phyloP scores from a whole-genome alignment of 768 basidiomycete genomes.

The Wakefieldia striispora region DNA sequence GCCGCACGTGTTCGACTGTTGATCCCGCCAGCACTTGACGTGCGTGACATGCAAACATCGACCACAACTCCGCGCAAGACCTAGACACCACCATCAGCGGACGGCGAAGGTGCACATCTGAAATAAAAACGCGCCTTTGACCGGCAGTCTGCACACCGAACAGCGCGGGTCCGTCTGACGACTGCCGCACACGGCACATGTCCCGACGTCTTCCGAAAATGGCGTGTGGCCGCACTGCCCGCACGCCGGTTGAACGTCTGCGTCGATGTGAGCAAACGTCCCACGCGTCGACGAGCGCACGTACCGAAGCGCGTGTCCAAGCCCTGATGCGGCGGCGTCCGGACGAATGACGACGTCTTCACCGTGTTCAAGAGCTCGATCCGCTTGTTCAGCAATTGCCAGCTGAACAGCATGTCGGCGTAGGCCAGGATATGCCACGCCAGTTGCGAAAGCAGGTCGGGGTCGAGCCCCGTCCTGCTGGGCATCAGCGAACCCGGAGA shows the following conservation, averaged over 20 bases:
- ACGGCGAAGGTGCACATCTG: neutral
- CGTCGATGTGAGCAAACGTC: neutral
- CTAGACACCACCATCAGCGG: constrained; percentile 30
- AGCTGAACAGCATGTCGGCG: constrained; percentile 71
- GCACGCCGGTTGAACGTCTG: constrained; percentile 52
- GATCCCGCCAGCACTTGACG: constrained; percentile 55
- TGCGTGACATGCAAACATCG: constrained; percentile 66
- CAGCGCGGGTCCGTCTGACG: constrained; percentile 52
- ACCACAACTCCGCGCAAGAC: constrained; percentile 60
- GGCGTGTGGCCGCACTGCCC: constrained; percentile 39
- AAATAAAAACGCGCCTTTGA: constrained; percentile 53
- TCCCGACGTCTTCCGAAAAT: constrained; percentile 31
- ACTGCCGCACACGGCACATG: constrained; percentile 45
- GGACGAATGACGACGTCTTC: constrained; percentile 29
- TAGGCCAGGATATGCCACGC: constrained; percentile 64
- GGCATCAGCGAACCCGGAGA: neutral
- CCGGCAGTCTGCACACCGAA: constrained; percentile 72
- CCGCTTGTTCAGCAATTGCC: constrained; percentile 70
- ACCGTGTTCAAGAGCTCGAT: constrained; percentile 72
- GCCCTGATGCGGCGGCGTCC: constrained; percentile 20
- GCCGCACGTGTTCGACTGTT: constrained; percentile 50
- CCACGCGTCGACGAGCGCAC: too few species aligned
- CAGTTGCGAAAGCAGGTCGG: constrained; percentile 39
- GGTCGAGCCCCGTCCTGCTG: constrained; percentile 12
- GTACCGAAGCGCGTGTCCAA: constrained; percentile 37